Evolutionary conservation across 2,329 filamentous ascomycete genomes (phyloP), one percentile per base, ranked within the genome.

Genomic region (Trichoderma sp.): DNA sequence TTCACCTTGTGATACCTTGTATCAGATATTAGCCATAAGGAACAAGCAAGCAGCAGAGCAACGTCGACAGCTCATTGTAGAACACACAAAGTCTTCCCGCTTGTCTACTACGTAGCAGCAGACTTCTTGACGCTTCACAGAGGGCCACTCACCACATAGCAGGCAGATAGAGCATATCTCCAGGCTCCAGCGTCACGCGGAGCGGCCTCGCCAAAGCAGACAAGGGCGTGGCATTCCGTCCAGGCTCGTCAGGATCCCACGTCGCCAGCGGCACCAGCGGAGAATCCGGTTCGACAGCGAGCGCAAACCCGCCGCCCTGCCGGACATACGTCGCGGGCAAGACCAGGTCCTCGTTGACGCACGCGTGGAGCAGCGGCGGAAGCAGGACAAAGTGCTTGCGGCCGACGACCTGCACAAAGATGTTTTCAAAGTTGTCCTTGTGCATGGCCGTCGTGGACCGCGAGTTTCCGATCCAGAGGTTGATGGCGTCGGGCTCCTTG

Each of bases 351-450:
- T 94, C 91, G 66, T 86, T 86, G 50, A 93, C 86, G 67, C 88
- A 90, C 0, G 89, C 81, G 69, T 88, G 84, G 67, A 87, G 90
- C 1, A 90, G 75, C 0, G 91, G 88, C n/a, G 91, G 89, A 1
- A 95, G 76, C 1, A 95, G 79, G 0, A 88, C 83, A 70, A 95
- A 95, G 69, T 90, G 86, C 74, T 95, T 95, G 64, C 79, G 78
- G 0, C 91, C 92, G 0, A 87, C 75, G 15, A 94, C 76, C 72
- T 94, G 91, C 1, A 92, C 89, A 74, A 93, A 95, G 0, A 95
- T 83, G 74, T 95, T 95, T 75, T 95, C 91, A 75, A 93, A 94
- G 71, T 90, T 90, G 77, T 95, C 92, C 72, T 90, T 90, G 78
- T 95, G 92, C 62, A 93, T 75, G 0, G 89, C 88, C 0, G 91